A percentile compares a stretch with the other conserved stretches of the same genome.
These are phyloP conservation scores for Westerdykella sp. DNA, from an alignment of 2,329 filamentous ascomycete genomes.

Conservation along the genomic window DNA sequence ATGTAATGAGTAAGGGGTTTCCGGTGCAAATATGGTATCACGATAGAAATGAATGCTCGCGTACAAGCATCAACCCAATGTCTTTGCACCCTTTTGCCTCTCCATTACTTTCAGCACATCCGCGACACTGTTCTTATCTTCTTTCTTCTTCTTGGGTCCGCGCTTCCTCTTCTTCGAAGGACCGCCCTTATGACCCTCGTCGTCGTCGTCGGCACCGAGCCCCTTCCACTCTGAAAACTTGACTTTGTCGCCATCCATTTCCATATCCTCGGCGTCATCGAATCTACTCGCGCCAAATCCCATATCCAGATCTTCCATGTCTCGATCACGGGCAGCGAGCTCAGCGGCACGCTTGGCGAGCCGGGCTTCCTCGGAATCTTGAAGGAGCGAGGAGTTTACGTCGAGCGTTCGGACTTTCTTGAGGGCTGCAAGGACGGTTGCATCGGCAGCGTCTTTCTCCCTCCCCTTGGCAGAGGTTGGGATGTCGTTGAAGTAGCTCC, in stretches of 20 bases:
- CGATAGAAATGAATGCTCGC: neutral
- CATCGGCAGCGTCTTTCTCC: slow-evolving; percentile 52
- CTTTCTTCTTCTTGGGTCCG: slow-evolving; percentile 68
- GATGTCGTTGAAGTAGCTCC: slow-evolving; percentile 37
- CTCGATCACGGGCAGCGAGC: slow-evolving; percentile 64
- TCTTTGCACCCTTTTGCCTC: slow-evolving; percentile 45
- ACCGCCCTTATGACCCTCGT: slow-evolving; percentile 47
- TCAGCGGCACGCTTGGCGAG: slow-evolving; percentile 60
- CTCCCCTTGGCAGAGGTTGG: slow-evolving; percentile 28
- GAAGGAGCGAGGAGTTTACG: slow-evolving; percentile 42
- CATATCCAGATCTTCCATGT: slow-evolving; percentile 87
- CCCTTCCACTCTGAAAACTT: slow-evolving; percentile 62
- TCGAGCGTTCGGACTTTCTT: slow-evolving; percentile 62
- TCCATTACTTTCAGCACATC: slow-evolving; percentile 79
- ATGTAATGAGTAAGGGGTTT: slow-evolving; percentile 9
- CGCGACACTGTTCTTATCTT: slow-evolving; percentile 68
- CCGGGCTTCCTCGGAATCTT: slow-evolving; percentile 58
- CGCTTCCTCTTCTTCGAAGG: slow-evolving; percentile 59
- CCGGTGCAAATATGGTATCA: neutral
- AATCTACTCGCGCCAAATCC: slow-evolving; percentile 85
- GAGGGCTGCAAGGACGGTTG: slow-evolving; percentile 74
- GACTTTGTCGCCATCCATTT: slow-evolving; percentile 51
- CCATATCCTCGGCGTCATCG: slow-evolving; percentile 81
- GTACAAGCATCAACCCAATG: slow-evolving; percentile 7
- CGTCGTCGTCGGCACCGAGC: slow-evolving; percentile 49